phyloP scores from a whole-genome alignment of 2,329 filamentous ascomycete genomes.

The Dothideomycetes sp. region DNA sequence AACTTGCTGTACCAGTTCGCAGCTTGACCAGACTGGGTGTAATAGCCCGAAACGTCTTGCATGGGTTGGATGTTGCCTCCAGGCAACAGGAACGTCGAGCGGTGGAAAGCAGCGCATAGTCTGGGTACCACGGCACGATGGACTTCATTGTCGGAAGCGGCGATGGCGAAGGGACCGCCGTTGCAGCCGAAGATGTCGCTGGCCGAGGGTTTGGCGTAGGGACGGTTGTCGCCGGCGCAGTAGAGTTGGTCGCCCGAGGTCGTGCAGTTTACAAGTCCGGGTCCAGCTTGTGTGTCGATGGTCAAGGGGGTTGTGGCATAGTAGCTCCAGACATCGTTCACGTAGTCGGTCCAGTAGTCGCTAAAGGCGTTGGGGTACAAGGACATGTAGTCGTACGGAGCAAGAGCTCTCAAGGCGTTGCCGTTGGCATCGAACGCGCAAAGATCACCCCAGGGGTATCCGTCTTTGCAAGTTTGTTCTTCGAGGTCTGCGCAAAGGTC shows the following conservation, averaged over 20 bases:
- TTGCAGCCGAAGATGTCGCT: conserved; percentile 61
- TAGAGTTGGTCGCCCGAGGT: conserved; percentile 37
- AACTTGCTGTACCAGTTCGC: conserved; percentile 49
- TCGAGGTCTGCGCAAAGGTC: conserved; percentile 46
- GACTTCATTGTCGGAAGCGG: conserved; percentile 30
- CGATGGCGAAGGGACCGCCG: conserved; percentile 49
- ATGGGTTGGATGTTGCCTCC: conserved; percentile 42
- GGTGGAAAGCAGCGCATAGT: conserved; percentile 68
- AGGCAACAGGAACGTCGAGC: conserved; percentile 53
- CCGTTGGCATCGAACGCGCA: conserved; percentile 35
- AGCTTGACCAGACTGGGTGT: conserved; percentile 25
- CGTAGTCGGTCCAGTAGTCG: conserved; percentile 43
- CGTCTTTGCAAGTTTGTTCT: conserved; percentile 46
- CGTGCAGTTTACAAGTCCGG: conserved; percentile 44
- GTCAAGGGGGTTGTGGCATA: conserved; percentile 40
- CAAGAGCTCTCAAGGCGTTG: conserved; percentile 32
- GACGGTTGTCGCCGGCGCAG: conserved; percentile 29
- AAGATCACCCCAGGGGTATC: conserved; percentile 53
- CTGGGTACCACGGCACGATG: conserved; percentile 57
- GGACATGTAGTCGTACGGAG: conserved; percentile 34
- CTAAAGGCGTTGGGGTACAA: conserved; percentile 38
- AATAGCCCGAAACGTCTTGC: conserved; percentile 34
- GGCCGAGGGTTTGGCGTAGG: conserved; percentile 50
- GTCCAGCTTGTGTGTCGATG: conserved; percentile 55
- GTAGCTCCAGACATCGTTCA: conserved; percentile 42